phyloP scores from a whole-genome alignment of 352 stramenopile species.

The Phytophthora aleatoria region DNA sequence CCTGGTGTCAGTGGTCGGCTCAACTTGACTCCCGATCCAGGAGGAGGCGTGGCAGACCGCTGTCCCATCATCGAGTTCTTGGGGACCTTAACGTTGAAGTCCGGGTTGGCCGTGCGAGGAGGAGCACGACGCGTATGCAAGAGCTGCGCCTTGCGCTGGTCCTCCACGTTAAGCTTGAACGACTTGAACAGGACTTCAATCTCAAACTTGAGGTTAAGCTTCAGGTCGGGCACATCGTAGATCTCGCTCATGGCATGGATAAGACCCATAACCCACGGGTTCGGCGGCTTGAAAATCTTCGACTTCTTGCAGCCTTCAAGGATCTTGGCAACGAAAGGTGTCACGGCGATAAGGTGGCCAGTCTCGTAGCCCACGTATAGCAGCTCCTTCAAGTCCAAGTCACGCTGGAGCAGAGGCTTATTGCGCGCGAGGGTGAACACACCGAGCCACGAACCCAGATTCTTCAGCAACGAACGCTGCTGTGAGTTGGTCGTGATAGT shows the following conservation, averaged over 20 bases:
- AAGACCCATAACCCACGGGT: conserved; percentile 99
- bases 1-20: conserved; percentile 63
- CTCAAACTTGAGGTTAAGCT: conserved; percentile 99
- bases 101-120: conserved; percentile 95
- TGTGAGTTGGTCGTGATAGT: conserved; percentile 98
- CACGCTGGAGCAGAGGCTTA: conserved; percentile 96
- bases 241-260: conserved; percentile 97
- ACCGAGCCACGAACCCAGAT: conserved; percentile 98
- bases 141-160: conserved; percentile 93
- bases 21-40: conserved; percentile 51
- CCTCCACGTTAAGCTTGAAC: conserved; percentile 97
- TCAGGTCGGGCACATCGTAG: conserved; percentile 99
- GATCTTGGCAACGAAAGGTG: conserved; percentile 98
- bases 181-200: conserved; percentile 99
- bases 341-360: conserved; percentile 97
- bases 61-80: conserved; percentile 48
- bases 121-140: conserved; percentile 92
- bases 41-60: conserved; percentile 65
- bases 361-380: conserved; percentile 96
- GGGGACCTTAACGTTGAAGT: conserved; percentile 97
- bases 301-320: conserved; percentile 98
- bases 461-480: conserved; percentile 98
- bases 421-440: conserved; percentile 98
- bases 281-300: conserved; percentile 97
- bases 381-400: conserved; percentile 98